phyloP scores from a whole-genome alignment of 257 asterid genomes.

The Rauvolfia tetraphylla region DNA sequence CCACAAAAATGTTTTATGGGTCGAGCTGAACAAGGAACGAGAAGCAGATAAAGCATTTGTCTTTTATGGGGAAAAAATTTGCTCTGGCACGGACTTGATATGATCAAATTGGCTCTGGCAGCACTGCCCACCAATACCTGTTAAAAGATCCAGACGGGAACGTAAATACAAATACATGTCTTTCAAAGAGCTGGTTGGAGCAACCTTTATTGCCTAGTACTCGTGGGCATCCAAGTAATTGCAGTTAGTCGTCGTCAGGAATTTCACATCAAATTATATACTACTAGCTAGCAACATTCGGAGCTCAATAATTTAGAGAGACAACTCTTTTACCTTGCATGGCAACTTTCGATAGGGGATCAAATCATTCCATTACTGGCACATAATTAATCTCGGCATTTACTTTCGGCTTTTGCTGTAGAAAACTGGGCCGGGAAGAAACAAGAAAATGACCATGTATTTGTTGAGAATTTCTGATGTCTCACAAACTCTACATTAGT shows the following conservation, averaged over 20 bases:
- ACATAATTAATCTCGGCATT: no score
- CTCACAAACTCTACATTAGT: no score
- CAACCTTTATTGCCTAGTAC: background rate
- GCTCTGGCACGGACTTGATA: background rate
- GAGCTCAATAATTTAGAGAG: background rate
- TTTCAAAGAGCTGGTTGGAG: conserved; percentile 10
- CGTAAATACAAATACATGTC: conserved; percentile 1
- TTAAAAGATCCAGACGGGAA: background rate
- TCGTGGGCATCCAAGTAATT: background rate
- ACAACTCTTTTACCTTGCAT: no score
- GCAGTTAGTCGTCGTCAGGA: conserved; percentile 4
- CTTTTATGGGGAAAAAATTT: background rate
- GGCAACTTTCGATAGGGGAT: no score
- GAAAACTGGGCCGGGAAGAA: no score
- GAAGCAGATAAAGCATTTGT: conserved; percentile 1
- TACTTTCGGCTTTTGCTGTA: no score
- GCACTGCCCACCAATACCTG: background rate
- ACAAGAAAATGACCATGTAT: no score
- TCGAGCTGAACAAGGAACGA: background rate
- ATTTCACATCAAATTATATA: background rate
- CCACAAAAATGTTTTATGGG: background rate
- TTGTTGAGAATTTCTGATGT: no score
- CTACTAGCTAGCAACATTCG: background rate
- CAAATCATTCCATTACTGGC: no score
- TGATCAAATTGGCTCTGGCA: background rate